These are phyloP conservation scores for Plasmodium adleri DNA, from an alignment of 169 alveolate species.

Conservation along the genomic window DNA sequence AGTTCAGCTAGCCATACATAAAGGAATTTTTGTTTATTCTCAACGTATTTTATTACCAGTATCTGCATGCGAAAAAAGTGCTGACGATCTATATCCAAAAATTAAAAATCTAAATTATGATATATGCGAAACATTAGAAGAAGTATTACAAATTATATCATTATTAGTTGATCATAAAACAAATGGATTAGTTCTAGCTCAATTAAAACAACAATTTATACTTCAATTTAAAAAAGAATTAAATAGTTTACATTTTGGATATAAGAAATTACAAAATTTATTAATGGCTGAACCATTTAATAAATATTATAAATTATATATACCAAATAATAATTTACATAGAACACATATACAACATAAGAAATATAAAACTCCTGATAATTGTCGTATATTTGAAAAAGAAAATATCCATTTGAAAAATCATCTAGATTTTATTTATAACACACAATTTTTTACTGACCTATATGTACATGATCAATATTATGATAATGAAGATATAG, in stretches of 20 bases:
- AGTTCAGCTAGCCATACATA: constrained; percentile 86
- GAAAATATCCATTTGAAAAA: constrained; percentile 31
- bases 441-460: background rate
- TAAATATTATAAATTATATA: constrained; percentile 79
- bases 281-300: constrained; percentile 81
- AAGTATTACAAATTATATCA: constrained; percentile 81
- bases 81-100: constrained; percentile 85
- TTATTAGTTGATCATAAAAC: constrained; percentile 83
- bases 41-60: constrained; percentile 86
- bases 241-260: constrained; percentile 83
- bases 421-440: constrained; percentile 26
- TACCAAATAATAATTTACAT: constrained; percentile 84
- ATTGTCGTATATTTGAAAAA: constrained; percentile 80
- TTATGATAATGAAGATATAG: background rate
- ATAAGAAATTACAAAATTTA: constrained; percentile 82
- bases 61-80: constrained; percentile 87
- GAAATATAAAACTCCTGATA: constrained; percentile 81
- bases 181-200: constrained; percentile 85
- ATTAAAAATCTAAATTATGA: constrained; percentile 79
- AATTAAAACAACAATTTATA: constrained; percentile 85
- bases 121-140: constrained; percentile 80
- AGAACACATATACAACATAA: constrained; percentile 85
- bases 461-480: background rate
- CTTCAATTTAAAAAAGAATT: constrained; percentile 84
- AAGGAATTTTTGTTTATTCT: constrained; percentile 85